phyloP scores from a whole-genome alignment of 2,329 filamentous ascomycete genomes.

The Neonectria ditissima region DNA sequence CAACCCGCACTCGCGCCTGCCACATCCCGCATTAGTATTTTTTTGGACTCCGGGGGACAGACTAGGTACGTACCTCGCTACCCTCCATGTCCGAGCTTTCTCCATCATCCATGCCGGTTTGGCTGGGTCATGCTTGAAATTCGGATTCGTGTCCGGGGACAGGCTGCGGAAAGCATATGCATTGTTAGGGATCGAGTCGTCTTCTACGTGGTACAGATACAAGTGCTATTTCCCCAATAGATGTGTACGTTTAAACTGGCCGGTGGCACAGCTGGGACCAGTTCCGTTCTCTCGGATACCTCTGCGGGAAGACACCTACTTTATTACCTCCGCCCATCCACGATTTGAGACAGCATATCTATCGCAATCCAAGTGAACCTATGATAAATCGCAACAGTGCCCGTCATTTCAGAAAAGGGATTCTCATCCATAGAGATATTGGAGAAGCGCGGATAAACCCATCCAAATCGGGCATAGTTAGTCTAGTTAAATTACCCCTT shows the following conservation, averaged over 20 bases:
- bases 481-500: slow-evolving; percentile 20
- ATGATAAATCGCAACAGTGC: background rate
- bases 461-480: background rate
- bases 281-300: background rate
- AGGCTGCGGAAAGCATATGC: background rate
- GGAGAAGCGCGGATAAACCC: background rate
- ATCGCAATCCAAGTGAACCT: background rate
- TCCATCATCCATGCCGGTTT: slow-evolving; percentile 6
- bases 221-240: background rate
- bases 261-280: background rate
- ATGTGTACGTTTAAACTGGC: background rate
- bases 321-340: background rate
- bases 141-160: background rate
- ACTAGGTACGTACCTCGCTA: slow-evolving; percentile 17
- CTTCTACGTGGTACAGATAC: background rate
- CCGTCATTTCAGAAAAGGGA: background rate
- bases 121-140: background rate
- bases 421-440: background rate
- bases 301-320: background rate
- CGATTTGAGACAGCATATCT: background rate
- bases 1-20: slow-evolving; percentile 2
- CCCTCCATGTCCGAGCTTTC: slow-evolving; percentile 14
- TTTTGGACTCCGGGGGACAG: slow-evolving; percentile 16
- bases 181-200: background rate
- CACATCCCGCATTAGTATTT: slow-evolving; percentile 23